Base-by-base conservation (phyloP, 352 stramenopile species). In the Plasmopara halstedii region DNA sequence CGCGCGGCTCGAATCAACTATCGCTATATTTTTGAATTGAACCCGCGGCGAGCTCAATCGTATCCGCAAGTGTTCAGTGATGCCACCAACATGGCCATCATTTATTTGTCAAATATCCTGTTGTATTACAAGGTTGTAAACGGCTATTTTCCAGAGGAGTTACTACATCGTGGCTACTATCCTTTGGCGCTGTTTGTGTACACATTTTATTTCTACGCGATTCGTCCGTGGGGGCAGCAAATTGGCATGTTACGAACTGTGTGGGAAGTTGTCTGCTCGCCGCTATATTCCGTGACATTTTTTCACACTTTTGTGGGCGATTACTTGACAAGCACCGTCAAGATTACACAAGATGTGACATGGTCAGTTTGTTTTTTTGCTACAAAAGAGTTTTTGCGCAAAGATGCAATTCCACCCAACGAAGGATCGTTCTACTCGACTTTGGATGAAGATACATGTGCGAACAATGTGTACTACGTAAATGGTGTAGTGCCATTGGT, bases 51-150 rank as follows among this genome's bases (percentile, higher is more conserved):
- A 46, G 82, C 59, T 57, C 88, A 95, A 61, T 64, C 84, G 65
- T 72, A 86, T 85, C 63, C 78, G 52, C 69, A 88, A 46, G 95
- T 98, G 19, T 98, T 98, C 51, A 95, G 94, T 55, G 89, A 97
- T 64, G 92, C 91, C 10, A 95, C 95, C 23, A 96, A 98, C 64
- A 95, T 98, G 65, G 97, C 85, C 14, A 95, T 99, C 33, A 75
- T 97, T 2, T 99, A 95, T 59, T 62, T 98, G 8, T 56, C 95
- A 9, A 88, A 92, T 46, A 86, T 98, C 67, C 73, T 99, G 42
- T 67, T 98, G 18, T 98, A 98, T 63, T 98, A 98, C 84, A 98
- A 98, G 73, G 88, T 96, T 17, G 77, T 88, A 57, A 94, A 94
- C 40, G 71, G 67, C 0, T 83, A 89, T 46, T 94, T 94, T 22